phyloP scores from a whole-genome alignment of 1,284 basidiomycete species.

The Inonotus hispidus region DNA sequence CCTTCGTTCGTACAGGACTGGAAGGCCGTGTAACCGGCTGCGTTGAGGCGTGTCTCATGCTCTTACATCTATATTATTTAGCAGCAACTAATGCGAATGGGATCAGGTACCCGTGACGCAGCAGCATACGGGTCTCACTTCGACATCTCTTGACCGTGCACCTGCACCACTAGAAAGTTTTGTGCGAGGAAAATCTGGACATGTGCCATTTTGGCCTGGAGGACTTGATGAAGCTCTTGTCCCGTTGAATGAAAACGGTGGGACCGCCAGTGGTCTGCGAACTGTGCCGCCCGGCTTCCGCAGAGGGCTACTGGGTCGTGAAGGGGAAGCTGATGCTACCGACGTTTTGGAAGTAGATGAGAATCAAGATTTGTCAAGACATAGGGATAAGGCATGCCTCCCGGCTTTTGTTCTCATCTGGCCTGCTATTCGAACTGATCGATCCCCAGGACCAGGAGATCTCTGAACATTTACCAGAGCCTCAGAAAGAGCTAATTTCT shows the following conservation, averaged over 20 bases:
- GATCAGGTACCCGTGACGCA: slow-evolving; percentile 44
- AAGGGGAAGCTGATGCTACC: background rate
- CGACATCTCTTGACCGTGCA: slow-evolving; percentile 79
- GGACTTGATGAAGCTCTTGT: slow-evolving; percentile 61
- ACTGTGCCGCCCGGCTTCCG: slow-evolving; percentile 18
- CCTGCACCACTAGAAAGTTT: slow-evolving; percentile 77
- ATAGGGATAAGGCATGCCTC: background rate
- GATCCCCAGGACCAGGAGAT: background rate
- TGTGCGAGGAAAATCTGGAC: slow-evolving; percentile 88
- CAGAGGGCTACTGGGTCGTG: slow-evolving; percentile 10
- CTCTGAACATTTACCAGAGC: background rate
- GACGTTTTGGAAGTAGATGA: background rate
- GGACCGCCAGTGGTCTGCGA: slow-evolving; percentile 17
- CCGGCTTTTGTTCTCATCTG: background rate
- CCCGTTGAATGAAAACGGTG: slow-evolving; percentile 20
- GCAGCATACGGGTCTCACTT: slow-evolving; percentile 58
- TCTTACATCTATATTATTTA: background rate
- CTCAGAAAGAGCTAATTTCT: slow-evolving; percentile 10
- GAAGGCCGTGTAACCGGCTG: slow-evolving; percentile 79
- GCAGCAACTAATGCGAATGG: slow-evolving; percentile 2
- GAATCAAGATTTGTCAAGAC: background rate
- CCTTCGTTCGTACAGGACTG: slow-evolving; percentile 74
- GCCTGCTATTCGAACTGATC: background rate
- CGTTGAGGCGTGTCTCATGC: slow-evolving; percentile 47
- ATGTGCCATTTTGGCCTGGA: slow-evolving; percentile 90